Evolutionary conservation across 768 basidiomycete species (phyloP).

Genomic region (Mycena floridula): DNA sequence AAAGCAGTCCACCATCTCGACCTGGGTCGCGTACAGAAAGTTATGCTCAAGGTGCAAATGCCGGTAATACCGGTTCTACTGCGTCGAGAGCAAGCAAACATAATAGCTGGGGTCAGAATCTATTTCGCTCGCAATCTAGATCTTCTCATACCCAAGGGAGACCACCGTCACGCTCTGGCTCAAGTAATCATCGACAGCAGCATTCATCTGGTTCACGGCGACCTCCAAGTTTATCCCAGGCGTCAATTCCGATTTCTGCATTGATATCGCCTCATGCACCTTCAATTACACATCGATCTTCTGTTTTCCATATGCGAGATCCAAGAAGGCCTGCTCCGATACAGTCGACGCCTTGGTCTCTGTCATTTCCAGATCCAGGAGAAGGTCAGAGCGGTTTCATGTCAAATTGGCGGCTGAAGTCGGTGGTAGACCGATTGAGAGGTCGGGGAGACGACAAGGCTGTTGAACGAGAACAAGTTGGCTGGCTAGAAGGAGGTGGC

Average conservation of each 20-base stretch:
- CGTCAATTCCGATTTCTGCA: slow-evolving; percentile 76
- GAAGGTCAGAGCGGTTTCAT: slow-evolving; percentile 16
- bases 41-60: slow-evolving; percentile 26
- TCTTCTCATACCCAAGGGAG: slow-evolving; percentile 21
- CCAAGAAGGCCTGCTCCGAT: slow-evolving; percentile 59
- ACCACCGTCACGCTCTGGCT: slow-evolving; percentile 21
- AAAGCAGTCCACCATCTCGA: slow-evolving; percentile 32
- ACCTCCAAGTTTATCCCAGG: slow-evolving; percentile 50
- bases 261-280: slow-evolving; percentile 75
- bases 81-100: slow-evolving; percentile 32
- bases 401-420: slow-evolving; percentile 23
- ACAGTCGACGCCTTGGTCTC: slow-evolving; percentile 56
- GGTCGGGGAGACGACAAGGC: background rate
- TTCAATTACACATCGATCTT: slow-evolving; percentile 49
- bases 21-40: slow-evolving; percentile 26
- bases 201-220: slow-evolving; percentile 11
- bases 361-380: slow-evolving; percentile 32
- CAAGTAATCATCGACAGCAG: slow-evolving; percentile 17
- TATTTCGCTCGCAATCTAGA: slow-evolving; percentile 24
- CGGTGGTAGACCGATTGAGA: slow-evolving; percentile 24
- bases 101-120: slow-evolving; percentile 13
- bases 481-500: slow-evolving; percentile 44
- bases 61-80: slow-evolving; percentile 40
- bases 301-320: slow-evolving; percentile 75
- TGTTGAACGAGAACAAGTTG: slow-evolving; percentile 11